A percentile compares a stretch with the other conserved stretches of the same genome.
phyloP scores from a whole-genome alignment of 2,329 filamentous ascomycete genomes.

The Arachnomyces sp. region DNA sequence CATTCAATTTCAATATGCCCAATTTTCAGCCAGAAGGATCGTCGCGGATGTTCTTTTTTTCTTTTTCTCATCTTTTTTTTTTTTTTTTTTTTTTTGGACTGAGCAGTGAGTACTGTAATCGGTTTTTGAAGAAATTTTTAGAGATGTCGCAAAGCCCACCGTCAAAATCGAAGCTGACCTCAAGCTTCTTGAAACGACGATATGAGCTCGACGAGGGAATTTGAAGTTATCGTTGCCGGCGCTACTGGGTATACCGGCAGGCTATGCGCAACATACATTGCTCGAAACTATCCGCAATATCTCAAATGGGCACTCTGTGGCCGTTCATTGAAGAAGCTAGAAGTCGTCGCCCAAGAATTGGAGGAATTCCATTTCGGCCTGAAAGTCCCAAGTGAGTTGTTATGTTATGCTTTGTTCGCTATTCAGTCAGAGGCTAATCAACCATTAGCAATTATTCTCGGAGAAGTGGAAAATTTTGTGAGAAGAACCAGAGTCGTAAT shows the following conservation, averaged over 20 bases:
- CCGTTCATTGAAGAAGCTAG: slow-evolving; percentile 67
- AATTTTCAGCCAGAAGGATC: no score
- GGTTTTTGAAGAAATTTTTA: no score
- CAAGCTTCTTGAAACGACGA: no score
- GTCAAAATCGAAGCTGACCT: no score
- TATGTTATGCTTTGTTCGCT: slow-evolving; percentile 35
- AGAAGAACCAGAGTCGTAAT: slow-evolving; percentile 52
- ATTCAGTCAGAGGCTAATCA: no score
- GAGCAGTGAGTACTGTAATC: no score
- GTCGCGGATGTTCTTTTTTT: no score
- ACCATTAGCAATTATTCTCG: no score
- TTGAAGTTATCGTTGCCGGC: slow-evolving; percentile 60
- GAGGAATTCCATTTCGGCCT: slow-evolving; percentile 62
- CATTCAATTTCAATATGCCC: no score
- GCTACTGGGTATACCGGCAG: slow-evolving; percentile 79
- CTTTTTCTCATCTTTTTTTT: no score
- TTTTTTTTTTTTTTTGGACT: no score
- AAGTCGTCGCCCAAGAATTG: slow-evolving; percentile 59
- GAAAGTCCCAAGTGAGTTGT: slow-evolving; percentile 59
- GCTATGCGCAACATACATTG: slow-evolving; percentile 67
- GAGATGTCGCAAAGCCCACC: no score
- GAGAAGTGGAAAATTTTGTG: slow-evolving; percentile 45
- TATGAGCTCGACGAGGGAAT: slow-evolving; percentile 46
- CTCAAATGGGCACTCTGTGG: slow-evolving; percentile 85
- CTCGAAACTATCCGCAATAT: slow-evolving; percentile 62